Evolutionary conservation across 495 filamentous ascomycete species (phyloP).

Genomic region (Neurospora sp.): DNA sequence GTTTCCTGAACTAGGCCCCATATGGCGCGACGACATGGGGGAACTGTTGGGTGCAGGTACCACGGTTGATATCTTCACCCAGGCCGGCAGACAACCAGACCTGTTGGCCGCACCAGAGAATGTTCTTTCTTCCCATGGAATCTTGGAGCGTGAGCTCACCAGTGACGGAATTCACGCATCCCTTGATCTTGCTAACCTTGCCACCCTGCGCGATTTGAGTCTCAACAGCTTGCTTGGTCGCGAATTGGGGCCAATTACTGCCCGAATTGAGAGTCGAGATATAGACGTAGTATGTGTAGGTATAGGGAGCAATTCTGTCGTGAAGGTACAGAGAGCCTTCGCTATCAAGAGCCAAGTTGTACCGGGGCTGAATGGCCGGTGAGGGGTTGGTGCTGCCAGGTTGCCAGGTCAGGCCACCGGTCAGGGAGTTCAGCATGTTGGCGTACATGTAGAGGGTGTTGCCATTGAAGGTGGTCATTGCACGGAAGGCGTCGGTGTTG

Average conservation of each 20-base stretch:
- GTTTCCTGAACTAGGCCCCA: not conserved
- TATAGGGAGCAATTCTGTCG: conserved; percentile 2
- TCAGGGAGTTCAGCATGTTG: conserved; percentile 1
- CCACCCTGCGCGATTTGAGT: not conserved
- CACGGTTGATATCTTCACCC: conserved; percentile 2
- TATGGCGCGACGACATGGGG: not conserved
- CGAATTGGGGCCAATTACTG: not conserved
- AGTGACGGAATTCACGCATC: conserved; percentile 5
- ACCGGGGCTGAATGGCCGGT: not conserved
- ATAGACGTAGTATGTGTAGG: conserved; percentile 5
- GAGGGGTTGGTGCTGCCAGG: not conserved
- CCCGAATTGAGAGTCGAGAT: not conserved
- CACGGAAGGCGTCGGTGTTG: conserved; percentile 4
- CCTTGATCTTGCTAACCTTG: not conserved
- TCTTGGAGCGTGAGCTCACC: conserved; percentile 4
- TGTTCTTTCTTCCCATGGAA: not conserved
- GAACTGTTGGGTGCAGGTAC: not conserved
- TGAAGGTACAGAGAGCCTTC: conserved; percentile 2
- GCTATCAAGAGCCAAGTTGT: conserved; percentile 3
- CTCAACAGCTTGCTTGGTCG: not conserved
- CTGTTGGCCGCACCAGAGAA: conserved; percentile 1
- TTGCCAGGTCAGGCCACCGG: not conserved
- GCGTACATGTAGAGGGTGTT: conserved; percentile 1
- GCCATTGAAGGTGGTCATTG: not conserved
- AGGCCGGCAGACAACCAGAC: conserved; percentile 1